These are phyloP conservation scores for Massariosphaeria phaeospora DNA, from an alignment of 495 filamentous ascomycete species.

Conservation along the genomic window DNA sequence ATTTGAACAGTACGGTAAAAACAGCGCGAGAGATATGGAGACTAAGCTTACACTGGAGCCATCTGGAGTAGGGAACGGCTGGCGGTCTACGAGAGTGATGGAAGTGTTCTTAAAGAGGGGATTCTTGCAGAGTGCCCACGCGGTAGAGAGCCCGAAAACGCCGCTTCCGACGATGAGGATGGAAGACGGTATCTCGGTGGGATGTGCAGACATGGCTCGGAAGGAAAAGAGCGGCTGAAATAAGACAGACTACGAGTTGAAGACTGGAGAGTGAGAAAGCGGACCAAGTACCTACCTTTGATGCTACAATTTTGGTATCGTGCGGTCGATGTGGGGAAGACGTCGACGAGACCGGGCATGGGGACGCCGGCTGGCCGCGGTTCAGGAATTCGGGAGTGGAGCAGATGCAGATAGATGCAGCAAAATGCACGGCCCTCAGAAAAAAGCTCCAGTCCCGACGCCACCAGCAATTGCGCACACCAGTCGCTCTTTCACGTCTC, in stretches of 20 bases:
- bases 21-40: neutral
- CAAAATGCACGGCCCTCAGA: neutral
- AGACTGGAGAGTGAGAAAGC: neutral
- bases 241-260: neutral
- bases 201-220: neutral
- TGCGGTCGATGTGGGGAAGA: neutral
- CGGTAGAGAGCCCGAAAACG: conserved; percentile 62
- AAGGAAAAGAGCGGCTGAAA: neutral
- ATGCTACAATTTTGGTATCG: neutral
- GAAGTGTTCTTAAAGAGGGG: conserved; percentile 45
- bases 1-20: neutral
- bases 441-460: conserved; percentile 1
- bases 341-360: conserved; percentile 20
- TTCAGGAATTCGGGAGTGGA: neutral
- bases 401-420: neutral
- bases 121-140: conserved; percentile 51
- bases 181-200: conserved; percentile 20
- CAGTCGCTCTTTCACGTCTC: neutral
- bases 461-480: conserved; percentile 14
- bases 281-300: conserved; percentile 10
- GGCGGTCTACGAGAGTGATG: conserved; percentile 56
- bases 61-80: conserved; percentile 41
- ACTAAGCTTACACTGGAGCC: conserved; percentile 31
- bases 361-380: conserved; percentile 18
- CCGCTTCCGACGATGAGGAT: conserved; percentile 59